Percentiles rank a stretch among this genome's conserved stretches.
phyloP scores from a whole-genome alignment of 1,284 basidiomycete genomes.

The Trichosporon asahii region DNA sequence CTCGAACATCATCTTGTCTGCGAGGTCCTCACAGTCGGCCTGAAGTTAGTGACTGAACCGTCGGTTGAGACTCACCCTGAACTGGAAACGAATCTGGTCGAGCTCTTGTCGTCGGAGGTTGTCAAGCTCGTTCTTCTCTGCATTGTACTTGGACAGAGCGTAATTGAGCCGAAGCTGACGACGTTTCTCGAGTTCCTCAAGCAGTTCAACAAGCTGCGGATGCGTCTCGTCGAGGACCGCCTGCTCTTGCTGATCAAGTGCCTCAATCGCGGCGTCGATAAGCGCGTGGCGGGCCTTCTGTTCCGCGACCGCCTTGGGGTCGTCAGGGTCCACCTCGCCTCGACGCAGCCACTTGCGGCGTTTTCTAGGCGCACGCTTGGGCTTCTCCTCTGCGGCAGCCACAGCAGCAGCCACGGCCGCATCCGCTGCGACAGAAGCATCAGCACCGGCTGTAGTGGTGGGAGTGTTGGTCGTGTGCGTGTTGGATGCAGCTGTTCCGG shows the following conservation, averaged over 20 bases:
- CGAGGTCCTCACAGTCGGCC: constrained; percentile 29
- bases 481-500: not conserved
- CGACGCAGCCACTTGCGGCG: constrained; percentile 43
- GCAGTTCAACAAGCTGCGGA: constrained; percentile 31
- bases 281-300: constrained; percentile 30
- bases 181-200: constrained; percentile 34
- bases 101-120: constrained; percentile 10
- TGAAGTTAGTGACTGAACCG: constrained; percentile 11
- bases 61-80: constrained; percentile 24
- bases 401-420: constrained; percentile 9
- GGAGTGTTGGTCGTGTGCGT: constrained; percentile 2
- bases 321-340: constrained; percentile 50
- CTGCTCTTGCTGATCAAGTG: constrained; percentile 36
- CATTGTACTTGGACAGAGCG: constrained; percentile 18
- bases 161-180: constrained; percentile 23
- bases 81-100: constrained; percentile 22
- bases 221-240: constrained; percentile 29
- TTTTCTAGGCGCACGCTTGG: constrained; percentile 34
- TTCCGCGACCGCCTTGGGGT: constrained; percentile 41
- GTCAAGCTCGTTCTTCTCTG: constrained; percentile 24
- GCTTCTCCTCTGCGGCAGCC: constrained; percentile 14
- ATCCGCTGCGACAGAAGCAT: not conserved
- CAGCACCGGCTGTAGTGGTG: constrained; percentile 1
- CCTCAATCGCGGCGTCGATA: constrained; percentile 32
- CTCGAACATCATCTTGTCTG: constrained; percentile 24